A percentile compares a stretch with the other conserved stretches of the same genome.
Evolutionary conservation across 768 basidiomycete species (phyloP).

Genomic region (Lactarius hatsudake): DNA sequence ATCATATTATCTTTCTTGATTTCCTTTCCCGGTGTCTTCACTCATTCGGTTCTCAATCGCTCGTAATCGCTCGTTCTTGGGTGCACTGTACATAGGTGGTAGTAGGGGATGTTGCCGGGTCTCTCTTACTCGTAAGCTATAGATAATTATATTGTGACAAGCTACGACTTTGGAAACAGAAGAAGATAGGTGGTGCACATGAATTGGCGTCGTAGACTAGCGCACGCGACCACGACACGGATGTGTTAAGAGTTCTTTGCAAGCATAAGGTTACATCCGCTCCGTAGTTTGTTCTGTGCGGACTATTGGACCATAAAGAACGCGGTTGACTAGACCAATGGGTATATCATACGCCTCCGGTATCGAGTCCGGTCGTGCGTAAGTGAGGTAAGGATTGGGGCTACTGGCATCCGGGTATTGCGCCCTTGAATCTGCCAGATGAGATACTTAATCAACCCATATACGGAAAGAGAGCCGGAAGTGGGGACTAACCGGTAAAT

Average conservation of each 20-base stretch:
- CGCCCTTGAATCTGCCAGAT: conserved; percentile 52
- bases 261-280: background rate
- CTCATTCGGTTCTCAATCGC: conserved; percentile 11
- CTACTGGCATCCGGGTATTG: conserved; percentile 44
- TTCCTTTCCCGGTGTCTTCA: conserved; percentile 5
- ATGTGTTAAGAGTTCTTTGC: background rate
- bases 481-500: conserved; percentile 56
- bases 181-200: background rate
- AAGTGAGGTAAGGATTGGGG: conserved; percentile 47
- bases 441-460: background rate
- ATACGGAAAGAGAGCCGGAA: conserved; percentile 14
- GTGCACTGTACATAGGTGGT: conserved; percentile 19
- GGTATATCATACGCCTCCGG: conserved; percentile 82
- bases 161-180: conserved; percentile 9
- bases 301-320: conserved; percentile 45
- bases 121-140: conserved; percentile 23
- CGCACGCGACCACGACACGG: background rate
- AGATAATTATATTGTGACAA: conserved; percentile 21
- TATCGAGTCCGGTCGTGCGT: conserved; percentile 45
- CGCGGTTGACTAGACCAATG: conserved; percentile 74
- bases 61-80: conserved; percentile 9
- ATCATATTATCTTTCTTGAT: conserved; percentile 24
- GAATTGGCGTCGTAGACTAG: background rate
- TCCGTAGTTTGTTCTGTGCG: background rate
- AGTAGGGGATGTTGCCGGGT: background rate